Percentiles rank a stretch among this genome's conserved stretches.
These are phyloP conservation scores for Raddia distichophylla DNA, from an alignment of 176 grass and related monocot species.

Conservation along the genomic window DNA sequence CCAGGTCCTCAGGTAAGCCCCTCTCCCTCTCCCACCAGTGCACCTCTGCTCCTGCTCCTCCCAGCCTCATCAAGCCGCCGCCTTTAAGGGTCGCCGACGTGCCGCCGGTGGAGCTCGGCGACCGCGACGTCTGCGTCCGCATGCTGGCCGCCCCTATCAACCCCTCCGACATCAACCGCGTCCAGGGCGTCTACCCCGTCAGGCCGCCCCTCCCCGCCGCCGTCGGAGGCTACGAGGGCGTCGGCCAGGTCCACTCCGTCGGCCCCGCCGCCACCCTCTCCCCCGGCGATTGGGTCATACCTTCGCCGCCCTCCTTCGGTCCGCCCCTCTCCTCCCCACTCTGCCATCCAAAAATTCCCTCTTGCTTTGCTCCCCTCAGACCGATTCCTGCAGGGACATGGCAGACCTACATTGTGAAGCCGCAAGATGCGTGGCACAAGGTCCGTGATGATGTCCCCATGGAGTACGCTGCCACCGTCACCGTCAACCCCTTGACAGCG, in stretches of 20 bases:
- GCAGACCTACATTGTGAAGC: conserved; percentile 82
- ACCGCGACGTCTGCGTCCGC: conserved; percentile 75
- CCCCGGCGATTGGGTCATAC: conserved; percentile 84
- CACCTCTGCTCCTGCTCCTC: background rate
- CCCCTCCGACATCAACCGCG: conserved; percentile 89
- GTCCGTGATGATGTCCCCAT: conserved; percentile 65
- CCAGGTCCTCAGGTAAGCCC: conserved; percentile 49
- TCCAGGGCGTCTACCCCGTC: conserved; percentile 95
- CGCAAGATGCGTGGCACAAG: conserved; percentile 72
- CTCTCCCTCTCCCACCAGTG: background rate
- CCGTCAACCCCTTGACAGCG: conserved; percentile 79
- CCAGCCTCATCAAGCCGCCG: background rate
- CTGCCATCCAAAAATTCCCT: background rate
- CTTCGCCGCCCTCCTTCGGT: conserved; percentile 85
- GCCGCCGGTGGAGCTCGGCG: conserved; percentile 51
- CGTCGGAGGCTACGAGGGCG: conserved; percentile 84
- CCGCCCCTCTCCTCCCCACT: background rate
- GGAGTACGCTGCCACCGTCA: conserved; percentile 82
- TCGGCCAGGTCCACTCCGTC: conserved; percentile 74
- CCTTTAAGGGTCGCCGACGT: conserved; percentile 47
- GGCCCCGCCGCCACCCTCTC: conserved; percentile 63
- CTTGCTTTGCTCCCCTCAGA: background rate
- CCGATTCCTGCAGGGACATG: conserved; percentile 59
- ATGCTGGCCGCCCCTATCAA: conserved; percentile 97
- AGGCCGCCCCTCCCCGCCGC: conserved; percentile 71